Evolutionary conservation across 2,329 filamentous ascomycete species (phyloP), one percentile per base, ranked within the genome.

Genomic region (Graphiopsis chlorocephala): DNA sequence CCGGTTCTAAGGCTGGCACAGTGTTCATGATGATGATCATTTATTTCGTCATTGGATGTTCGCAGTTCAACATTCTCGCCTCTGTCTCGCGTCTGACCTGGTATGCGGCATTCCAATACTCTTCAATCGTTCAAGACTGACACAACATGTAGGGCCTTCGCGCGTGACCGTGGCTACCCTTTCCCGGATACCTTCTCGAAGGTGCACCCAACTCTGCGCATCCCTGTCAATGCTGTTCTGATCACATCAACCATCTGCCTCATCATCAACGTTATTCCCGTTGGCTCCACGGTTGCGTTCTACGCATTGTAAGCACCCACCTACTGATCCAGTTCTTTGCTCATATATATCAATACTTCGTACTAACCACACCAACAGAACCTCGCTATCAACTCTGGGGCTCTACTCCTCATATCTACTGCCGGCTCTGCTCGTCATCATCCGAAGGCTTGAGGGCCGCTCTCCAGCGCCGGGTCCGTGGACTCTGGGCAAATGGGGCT

Each of bases 221-320:
- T 78, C 47, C 79, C 80, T 0, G 70, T 75, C 47, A 78, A 77
- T 8, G 75, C 78, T 4, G 72, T 81, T 29, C 68, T 74, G 55
- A 67, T 79, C 10, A 73, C 75, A 10, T 72, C 72, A 31, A 60
- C 70, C 2, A 71, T 79, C 35, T 73, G 76, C 23, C 67, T 75
- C 53, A 28, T 76, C 14, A 70, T 81, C 12, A 72, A 77, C 23
- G 68, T 78, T 4, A 73, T 80, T 56, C 80, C 80, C 56, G 73
- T 81, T 59, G 78, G 76, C 14, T 76, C 74, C 20, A 73, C 72
- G 11, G 53, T 38, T 23, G 53, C 53, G 5, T 57, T 57, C 53
- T 33, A 57, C 28, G 53, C 53, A 17, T 20, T 57, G 53, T 33
- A 31, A 57, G 75, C 74, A 1, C 72, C 77, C 0, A 68, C 68